Conservation (phyloP, 2,329 filamentous ascomycete genomes). For the Diaporthe citrichinensis region DNA sequence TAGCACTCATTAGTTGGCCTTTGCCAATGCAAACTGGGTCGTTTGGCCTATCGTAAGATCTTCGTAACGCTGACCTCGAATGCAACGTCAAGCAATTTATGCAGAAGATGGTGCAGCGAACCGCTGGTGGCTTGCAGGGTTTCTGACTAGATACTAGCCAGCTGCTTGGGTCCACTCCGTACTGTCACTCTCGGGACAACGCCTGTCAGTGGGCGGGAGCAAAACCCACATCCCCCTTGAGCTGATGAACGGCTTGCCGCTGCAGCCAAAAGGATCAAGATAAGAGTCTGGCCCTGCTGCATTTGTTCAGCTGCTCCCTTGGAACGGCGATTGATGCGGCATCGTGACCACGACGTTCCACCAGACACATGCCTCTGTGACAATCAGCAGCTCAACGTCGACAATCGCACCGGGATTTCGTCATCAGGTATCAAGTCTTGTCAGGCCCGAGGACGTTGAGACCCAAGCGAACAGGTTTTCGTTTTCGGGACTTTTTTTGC, state of each 20-base stretch:
- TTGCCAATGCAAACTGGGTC: neutral
- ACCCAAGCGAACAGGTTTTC: neutral
- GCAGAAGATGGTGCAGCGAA: constrained; percentile 25
- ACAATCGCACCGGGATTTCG: neutral
- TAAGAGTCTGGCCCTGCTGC: constrained; percentile 19
- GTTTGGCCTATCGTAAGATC: constrained; percentile 19
- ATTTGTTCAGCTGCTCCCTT: neutral
- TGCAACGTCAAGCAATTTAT: constrained; percentile 26
- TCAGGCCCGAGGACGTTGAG: neutral
- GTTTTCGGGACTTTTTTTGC: neutral
- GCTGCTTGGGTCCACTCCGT: constrained; percentile 17
- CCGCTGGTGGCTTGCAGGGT: constrained; percentile 27
- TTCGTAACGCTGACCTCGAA: constrained; percentile 13
- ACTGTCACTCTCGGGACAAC: constrained; percentile 12
- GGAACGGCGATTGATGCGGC: neutral
- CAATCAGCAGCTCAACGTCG: neutral
- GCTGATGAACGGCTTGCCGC: neutral
- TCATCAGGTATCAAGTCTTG: neutral
- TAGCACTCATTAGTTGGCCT: neutral
- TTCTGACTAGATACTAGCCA: constrained; percentile 21
- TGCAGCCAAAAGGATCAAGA: constrained; percentile 13
- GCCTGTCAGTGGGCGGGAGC: constrained; percentile 27
- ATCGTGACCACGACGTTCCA: neutral
- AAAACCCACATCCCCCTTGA: constrained; percentile 26
- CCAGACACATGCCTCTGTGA: neutral